Conservation (phyloP, 2,329 filamentous ascomycete genomes). For the Trichophyton simii region DNA sequence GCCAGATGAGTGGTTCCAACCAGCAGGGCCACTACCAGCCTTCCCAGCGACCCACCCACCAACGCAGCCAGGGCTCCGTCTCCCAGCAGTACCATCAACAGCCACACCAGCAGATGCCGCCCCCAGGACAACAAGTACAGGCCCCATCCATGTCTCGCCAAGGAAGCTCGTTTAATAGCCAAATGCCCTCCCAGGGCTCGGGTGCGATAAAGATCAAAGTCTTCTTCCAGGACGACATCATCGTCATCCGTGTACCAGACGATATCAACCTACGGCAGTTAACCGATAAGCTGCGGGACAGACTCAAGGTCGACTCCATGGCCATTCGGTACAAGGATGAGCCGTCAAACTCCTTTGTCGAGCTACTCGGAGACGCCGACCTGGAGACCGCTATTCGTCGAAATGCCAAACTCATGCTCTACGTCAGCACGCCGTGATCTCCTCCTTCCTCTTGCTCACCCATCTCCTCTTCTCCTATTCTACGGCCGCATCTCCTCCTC, state of each 20-base stretch:
- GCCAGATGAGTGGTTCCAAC: constrained; percentile 46
- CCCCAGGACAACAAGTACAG: neutral
- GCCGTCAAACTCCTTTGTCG: constrained; percentile 58
- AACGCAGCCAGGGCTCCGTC: constrained; percentile 20
- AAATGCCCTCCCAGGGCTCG: constrained; percentile 23
- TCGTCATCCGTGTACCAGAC: constrained; percentile 75
- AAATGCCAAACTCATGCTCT: constrained; percentile 77
- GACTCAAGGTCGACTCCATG: constrained; percentile 66
- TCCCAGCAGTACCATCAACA: constrained; percentile 19
- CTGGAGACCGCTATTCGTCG: constrained; percentile 66
- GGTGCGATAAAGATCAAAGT: constrained; percentile 83
- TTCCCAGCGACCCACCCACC: constrained; percentile 27
- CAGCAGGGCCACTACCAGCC: constrained; percentile 15
- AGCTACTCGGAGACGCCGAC: constrained; percentile 67
- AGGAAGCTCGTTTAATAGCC: constrained; percentile 39
- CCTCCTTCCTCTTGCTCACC: neutral
- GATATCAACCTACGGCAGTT: constrained; percentile 69
- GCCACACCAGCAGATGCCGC: neutral
- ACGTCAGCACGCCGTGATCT: constrained; percentile 37
- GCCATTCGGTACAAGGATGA: constrained; percentile 81
- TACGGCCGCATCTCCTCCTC: neutral
- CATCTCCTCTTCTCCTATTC: neutral
- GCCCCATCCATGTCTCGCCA: constrained; percentile 32
- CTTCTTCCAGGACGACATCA: constrained; percentile 81
- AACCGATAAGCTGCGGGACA: constrained; percentile 70